phyloP scores from a whole-genome alignment of 192 early-diverging fungal genomes.

The Coemansia sp. region DNA sequence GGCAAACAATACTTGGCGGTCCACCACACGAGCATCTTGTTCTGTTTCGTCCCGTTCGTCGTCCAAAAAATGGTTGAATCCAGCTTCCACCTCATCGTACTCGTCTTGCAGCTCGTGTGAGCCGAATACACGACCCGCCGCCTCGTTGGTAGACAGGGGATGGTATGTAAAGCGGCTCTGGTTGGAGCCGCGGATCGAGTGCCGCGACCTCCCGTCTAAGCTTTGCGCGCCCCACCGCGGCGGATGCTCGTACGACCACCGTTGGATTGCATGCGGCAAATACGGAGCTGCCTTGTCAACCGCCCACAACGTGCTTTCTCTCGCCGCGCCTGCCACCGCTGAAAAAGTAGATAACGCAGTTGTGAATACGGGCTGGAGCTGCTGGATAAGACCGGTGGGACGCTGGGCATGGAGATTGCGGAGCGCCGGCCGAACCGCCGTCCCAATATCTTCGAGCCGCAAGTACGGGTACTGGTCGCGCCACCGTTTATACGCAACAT shows the following conservation, averaged over 20 bases:
- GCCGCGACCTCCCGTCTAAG: slow-evolving; percentile 32
- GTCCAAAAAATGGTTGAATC: slow-evolving; percentile 50
- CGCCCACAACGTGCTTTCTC: slow-evolving; percentile 34
- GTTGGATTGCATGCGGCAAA: slow-evolving; percentile 33
- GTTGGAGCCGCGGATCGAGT: slow-evolving; percentile 12
- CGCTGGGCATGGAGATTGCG: slow-evolving; percentile 9
- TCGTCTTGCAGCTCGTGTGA: slow-evolving; percentile 21
- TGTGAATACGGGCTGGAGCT: slow-evolving; percentile 42
- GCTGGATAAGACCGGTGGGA: slow-evolving; percentile 24
- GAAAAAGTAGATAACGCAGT: slow-evolving; percentile 31
- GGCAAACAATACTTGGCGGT: slow-evolving; percentile 46
- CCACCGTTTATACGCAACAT: slow-evolving; percentile 41
- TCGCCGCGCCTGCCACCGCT: slow-evolving; percentile 32
- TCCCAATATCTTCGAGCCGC: slow-evolving; percentile 45
- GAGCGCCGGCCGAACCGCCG: slow-evolving; percentile 24
- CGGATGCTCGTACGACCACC: slow-evolving; percentile 52
- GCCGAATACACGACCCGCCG: slow-evolving; percentile 18
- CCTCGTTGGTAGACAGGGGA: slow-evolving; percentile 32
- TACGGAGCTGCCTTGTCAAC: slow-evolving; percentile 47
- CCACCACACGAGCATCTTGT: slow-evolving; percentile 16
- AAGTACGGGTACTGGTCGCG: slow-evolving; percentile 42
- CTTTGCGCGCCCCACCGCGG: slow-evolving; percentile 42
- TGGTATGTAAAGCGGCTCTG: slow-evolving; percentile 30
- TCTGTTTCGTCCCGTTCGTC: slow-evolving; percentile 20
- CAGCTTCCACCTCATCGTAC: slow-evolving; percentile 49